A percentile compares a stretch with the other conserved stretches of the same genome.
Conservation (phyloP, 106 monocot species). For the Dioscorea dumetorum region DNA sequence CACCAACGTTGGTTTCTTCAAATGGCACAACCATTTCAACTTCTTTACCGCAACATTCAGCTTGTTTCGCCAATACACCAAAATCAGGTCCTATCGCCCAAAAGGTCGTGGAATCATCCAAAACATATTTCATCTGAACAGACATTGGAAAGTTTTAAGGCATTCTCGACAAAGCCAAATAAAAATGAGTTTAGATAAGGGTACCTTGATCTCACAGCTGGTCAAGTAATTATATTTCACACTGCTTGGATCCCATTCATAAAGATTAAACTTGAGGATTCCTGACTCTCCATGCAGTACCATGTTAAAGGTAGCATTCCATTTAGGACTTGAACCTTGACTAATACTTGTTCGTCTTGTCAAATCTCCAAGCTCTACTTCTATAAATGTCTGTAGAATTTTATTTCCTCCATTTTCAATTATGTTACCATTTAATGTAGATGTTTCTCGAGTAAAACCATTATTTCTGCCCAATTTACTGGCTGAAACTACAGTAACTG, state of each 20-base stretch:
- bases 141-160: background rate
- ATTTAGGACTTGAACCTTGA: conserved; percentile 47
- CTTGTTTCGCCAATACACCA: conserved; percentile 68
- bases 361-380: conserved; percentile 73
- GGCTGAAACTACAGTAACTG: conserved; percentile 74
- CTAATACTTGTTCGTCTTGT: conserved; percentile 53
- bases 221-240: conserved; percentile 74
- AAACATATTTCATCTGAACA: conserved; percentile 80
- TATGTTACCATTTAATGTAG: conserved; percentile 9
- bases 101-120: conserved; percentile 88
- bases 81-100: conserved; percentile 80
- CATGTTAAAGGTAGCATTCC: conserved; percentile 86
- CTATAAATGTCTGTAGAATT: conserved; percentile 54
- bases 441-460: conserved; percentile 11
- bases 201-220: conserved; percentile 94
- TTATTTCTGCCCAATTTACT: conserved; percentile 32
- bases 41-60: conserved; percentile 62
- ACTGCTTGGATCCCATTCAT: conserved; percentile 45
- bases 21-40: conserved; percentile 86
- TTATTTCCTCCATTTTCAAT: conserved; percentile 14
- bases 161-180: background rate
- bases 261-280: conserved; percentile 75
- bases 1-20: conserved; percentile 59
- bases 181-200: too few relatives aligned
- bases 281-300: conserved; percentile 68